phyloP scores from a whole-genome alignment of 129 eudicot genomes.

The Artemisia annua region DNA sequence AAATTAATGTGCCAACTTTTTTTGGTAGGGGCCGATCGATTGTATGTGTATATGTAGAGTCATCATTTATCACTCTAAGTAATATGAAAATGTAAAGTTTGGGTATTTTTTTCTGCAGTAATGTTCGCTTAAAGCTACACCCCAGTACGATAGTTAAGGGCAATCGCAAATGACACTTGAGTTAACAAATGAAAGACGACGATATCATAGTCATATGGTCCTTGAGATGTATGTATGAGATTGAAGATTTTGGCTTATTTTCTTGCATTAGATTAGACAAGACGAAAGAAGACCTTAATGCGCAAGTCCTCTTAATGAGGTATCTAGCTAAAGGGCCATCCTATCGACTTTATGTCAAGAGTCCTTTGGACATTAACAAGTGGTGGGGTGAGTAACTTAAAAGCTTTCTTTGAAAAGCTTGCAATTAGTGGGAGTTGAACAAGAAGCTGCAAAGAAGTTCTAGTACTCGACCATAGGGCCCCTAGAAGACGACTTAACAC shows the following conservation, averaged over 20 bases:
- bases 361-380: conserved; percentile 32
- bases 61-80: background rate
- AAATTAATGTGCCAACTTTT: conserved; percentile 1
- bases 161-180: background rate
- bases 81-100: background rate
- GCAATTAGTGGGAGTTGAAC: conserved; percentile 21
- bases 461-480: conserved; percentile 13
- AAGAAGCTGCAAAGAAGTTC: conserved; percentile 28
- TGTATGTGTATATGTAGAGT: background rate
- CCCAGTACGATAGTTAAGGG: background rate
- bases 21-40: conserved; percentile 15
- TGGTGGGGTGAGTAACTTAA: conserved; percentile 30
- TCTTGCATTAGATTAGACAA: background rate
- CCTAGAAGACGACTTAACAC: conserved; percentile 23
- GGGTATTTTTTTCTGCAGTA: background rate
- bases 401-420: conserved; percentile 19
- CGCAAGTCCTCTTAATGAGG: conserved; percentile 26
- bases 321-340: conserved; percentile 31
- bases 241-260: too few species aligned
- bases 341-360: conserved; percentile 28
- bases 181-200: background rate
- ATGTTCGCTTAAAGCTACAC: background rate
- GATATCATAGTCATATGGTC: background rate
- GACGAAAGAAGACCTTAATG: conserved; percentile 5
- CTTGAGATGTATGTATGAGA: background rate